These are phyloP conservation scores for Macrophomina pseudophaseolina DNA, from an alignment of 2,329 filamentous ascomycete genomes.

Conservation along the genomic window DNA sequence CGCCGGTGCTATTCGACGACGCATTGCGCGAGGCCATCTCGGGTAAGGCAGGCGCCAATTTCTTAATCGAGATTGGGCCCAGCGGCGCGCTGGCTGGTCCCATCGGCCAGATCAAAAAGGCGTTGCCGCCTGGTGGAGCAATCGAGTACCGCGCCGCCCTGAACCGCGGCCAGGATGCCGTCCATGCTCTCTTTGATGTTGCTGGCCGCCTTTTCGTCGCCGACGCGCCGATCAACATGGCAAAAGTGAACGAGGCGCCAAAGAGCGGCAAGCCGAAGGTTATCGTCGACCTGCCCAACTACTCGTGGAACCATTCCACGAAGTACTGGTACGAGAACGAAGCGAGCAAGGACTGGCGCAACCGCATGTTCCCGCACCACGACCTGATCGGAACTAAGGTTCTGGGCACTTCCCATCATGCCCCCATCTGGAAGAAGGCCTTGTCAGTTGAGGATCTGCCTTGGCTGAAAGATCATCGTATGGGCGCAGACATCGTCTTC, in stretches of 20 bases:
- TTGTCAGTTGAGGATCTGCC: constrained; percentile 33
- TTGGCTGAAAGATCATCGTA: constrained; percentile 24
- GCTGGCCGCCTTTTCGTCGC: constrained; percentile 12
- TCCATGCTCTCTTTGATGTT: background rate
- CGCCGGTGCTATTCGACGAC: constrained; percentile 28
- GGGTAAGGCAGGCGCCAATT: constrained; percentile 25
- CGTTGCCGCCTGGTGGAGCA: background rate
- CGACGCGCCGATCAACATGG: constrained; percentile 2
- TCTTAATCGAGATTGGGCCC: constrained; percentile 34
- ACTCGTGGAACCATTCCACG: constrained; percentile 35
- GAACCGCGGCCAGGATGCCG: constrained; percentile 17
- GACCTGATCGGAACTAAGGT: constrained; percentile 35
- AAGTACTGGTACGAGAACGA: constrained; percentile 36
- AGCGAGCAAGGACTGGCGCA: constrained; percentile 31
- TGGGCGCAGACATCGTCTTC: too few relatives aligned
- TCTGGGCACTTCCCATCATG: constrained; percentile 34
- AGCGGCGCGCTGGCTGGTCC: constrained; percentile 30
- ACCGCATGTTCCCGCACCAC: constrained; percentile 29
- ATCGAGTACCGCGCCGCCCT: constrained; percentile 26
- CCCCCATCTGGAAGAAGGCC: constrained; percentile 21
- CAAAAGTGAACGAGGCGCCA: constrained; percentile 5
- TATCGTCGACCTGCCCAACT: constrained; percentile 36
- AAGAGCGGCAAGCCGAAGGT: background rate
- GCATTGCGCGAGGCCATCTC: constrained; percentile 26
- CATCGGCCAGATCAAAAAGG: constrained; percentile 29